Evolutionary conservation across 2,329 filamentous ascomycete genomes (phyloP), one percentile per base, ranked within the genome.

Genomic region (Polychaeton citri): DNA sequence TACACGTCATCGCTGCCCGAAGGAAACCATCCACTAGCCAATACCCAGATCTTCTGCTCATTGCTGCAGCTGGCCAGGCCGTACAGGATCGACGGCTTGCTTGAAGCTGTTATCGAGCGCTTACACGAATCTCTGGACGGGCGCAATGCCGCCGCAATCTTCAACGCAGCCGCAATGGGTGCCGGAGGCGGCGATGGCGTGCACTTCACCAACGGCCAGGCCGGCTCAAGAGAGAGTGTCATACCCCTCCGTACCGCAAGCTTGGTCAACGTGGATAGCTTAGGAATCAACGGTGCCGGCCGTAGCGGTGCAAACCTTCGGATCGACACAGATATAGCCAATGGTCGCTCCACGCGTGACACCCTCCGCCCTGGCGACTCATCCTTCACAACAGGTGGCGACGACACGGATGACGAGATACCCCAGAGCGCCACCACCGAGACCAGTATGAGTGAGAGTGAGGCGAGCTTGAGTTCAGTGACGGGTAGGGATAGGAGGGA

Each of bases 101-200:
- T 96, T 1, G 90, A 98, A 62, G 85, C 85, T 1, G 84, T 92
- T 2, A 84, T 96, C 7, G 86, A 96, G 58, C 76, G 88, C 6
- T 69, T 98, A 0, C 90, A 98, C 52, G 72, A 82, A 19, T 74
- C 92, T 1, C 73, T 98, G 3, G 90, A 98, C 56, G 90, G 84
- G 33, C 74, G 88, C 32, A 98, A 96, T 47, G 88, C 90, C 0
- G 90, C 90, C 0, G 90, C 90, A 5, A 87, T 98, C 0, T 98
- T 98, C 67, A 98, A 98, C 46, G 90, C 90, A 0, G 90, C 88
- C 0, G 90, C 90, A 36, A 96, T 96, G 90, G 90, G 87, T 1
- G 90, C 90, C 1, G 90, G 90, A 8, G 87, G 90, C 18, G 90
- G 90, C 0, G 76, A 86, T 33, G 82, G 83, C 33, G 83, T 88